Evolutionary conservation across 148 eudicot genomes (phyloP).

Genomic region (Vaccinium macrocarpon): DNA sequence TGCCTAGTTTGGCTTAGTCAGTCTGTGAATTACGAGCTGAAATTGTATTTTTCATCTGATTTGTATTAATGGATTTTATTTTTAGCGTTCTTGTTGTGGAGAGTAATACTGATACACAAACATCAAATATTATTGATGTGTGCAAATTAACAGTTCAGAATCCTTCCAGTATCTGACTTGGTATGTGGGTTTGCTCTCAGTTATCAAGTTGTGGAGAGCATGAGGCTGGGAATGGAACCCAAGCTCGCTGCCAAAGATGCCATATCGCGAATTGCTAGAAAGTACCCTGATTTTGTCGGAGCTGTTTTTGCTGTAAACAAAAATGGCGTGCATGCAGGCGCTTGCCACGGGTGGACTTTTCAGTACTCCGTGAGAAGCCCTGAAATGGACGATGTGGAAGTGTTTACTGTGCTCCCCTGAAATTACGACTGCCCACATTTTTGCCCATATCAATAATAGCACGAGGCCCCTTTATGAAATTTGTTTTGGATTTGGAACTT

Average conservation of each 20-base stretch:
- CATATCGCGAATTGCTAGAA: slow-evolving; percentile 69
- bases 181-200: slow-evolving; percentile 31
- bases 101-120: neutral
- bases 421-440: neutral
- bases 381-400: slow-evolving; percentile 63
- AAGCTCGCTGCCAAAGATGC: slow-evolving; percentile 82
- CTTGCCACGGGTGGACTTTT: slow-evolving; percentile 98
- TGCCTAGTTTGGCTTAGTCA: neutral
- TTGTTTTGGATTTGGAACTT: neutral
- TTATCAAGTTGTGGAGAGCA: slow-evolving; percentile 94
- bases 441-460: neutral
- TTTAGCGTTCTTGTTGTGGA: neutral
- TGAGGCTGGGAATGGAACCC: slow-evolving; percentile 90
- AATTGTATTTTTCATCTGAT: neutral
- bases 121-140: neutral
- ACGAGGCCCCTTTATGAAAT: neutral
- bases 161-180: neutral
- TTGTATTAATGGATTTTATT: neutral
- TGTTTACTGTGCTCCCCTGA: slow-evolving; percentile 61
- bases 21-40: neutral
- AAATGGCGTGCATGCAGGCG: slow-evolving; percentile 78
- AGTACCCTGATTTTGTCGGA: slow-evolving; percentile 78
- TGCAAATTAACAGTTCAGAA: neutral
- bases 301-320: slow-evolving; percentile 77
- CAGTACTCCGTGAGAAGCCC: slow-evolving; percentile 80